Conservation (phyloP, 106 monocot genomes). For the Dendrobium chrysotoxum region DNA sequence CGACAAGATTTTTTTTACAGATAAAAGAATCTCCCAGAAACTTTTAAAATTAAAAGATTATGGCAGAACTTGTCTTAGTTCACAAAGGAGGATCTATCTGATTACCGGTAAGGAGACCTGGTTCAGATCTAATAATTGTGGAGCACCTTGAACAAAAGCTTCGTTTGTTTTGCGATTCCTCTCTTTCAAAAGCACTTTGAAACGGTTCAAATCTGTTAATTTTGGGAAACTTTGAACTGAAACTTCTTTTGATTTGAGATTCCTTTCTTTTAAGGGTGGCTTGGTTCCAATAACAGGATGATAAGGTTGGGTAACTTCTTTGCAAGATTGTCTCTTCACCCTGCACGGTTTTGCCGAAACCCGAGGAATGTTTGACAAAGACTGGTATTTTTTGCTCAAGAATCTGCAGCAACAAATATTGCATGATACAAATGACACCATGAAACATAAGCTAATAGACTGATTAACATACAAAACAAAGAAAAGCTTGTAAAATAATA, state of each 20-base stretch:
- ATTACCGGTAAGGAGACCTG: slow-evolving; percentile 47
- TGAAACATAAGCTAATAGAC: background rate
- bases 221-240: slow-evolving; percentile 20
- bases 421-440: background rate
- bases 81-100: background rate
- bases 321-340: slow-evolving; percentile 20
- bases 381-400: slow-evolving; percentile 45
- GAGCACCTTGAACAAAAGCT: slow-evolving; percentile 18
- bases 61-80: background rate
- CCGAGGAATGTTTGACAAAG: slow-evolving; percentile 22
- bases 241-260: slow-evolving; percentile 23
- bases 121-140: slow-evolving; percentile 48
- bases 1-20: background rate
- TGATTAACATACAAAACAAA: background rate
- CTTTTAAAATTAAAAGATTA: background rate
- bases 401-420: slow-evolving; percentile 24
- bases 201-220: slow-evolving; percentile 51
- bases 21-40: background rate
- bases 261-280: slow-evolving; percentile 10
- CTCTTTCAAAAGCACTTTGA: slow-evolving; percentile 26
- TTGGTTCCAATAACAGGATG: background rate
- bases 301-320: background rate
- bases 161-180: slow-evolving; percentile 20
- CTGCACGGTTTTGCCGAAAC: background rate
- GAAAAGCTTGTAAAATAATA: background rate